Base-by-base conservation (phyloP, 768 basidiomycete species). In the Podaxis sp. region DNA sequence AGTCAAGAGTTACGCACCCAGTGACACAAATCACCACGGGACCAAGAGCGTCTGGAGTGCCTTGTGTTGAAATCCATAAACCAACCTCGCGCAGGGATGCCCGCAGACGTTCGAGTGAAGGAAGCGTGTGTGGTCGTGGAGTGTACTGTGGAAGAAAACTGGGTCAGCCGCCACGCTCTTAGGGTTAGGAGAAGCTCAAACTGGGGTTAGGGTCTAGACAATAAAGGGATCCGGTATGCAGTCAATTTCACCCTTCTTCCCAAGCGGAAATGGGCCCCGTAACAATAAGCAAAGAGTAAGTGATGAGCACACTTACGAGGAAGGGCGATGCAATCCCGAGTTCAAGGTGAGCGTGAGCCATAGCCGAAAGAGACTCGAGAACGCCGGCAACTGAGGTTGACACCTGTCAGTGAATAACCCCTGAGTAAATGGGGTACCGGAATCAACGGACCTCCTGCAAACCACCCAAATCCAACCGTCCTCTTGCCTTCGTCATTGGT, bases 381-480 rank as follows among this genome's bases (percentile, higher is more conserved):
- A 87, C 87, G 12, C 94, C 95, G 11, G 91, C 91, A 62, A 92
- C 93, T 94, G 72, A 62, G n/a, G 15, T 58, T 15, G 50, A 36
- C n/a, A 37, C 28, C 49, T n/a, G 38, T 54, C 36, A 56, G 56
- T 28, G 57, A n/a, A 61, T 58, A n/a, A 46, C 33, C 15, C 30
- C 13, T 30, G 13, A 59, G 22, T 41, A 46, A 28, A 60, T 28
- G 49, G 2, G 24, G 20, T 62, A 46, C 52, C 40, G 8, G 53
- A 26, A 24, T 2, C 13, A 55, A 68, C 84, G 56, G 63, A 93
- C 92, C 90, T 74, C 95, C 95, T 0, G 95, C 95, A 67, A 89
- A 93, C 87, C 88, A 95, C 0, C 95, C 95, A 76, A 97, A 96
- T 0, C 89, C 94, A 17, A 95, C 92, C 0, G 89, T 90, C 22